These are phyloP conservation scores for Rhizophagus clarus DNA, from an alignment of 192 early-diverging fungal species.

Conservation along the genomic window DNA sequence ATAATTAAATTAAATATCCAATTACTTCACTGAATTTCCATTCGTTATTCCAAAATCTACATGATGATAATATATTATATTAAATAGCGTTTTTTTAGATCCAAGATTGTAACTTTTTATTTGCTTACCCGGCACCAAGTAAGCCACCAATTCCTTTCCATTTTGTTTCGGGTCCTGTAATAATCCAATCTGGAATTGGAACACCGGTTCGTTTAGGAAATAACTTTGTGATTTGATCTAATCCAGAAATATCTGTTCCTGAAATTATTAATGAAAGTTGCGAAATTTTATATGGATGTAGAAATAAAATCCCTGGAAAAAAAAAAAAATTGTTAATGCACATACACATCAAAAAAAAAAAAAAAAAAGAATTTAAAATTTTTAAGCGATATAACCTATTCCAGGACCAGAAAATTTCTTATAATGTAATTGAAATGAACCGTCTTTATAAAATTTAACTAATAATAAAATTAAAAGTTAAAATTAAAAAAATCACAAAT, in stretches of 20 bases:
- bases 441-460: conserved; percentile 48
- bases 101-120: neutral
- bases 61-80: neutral
- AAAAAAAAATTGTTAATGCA: neutral
- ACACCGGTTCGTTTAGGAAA: conserved; percentile 54
- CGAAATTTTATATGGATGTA: conserved; percentile 38
- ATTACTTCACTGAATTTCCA: conserved; percentile 30
- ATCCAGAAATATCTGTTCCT: conserved; percentile 44
- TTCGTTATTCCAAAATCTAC: conserved; percentile 38
- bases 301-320: conserved; percentile 44
- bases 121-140: conserved; percentile 51
- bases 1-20: conserved; percentile 28
- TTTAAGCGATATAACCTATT: conserved; percentile 41
- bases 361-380: no score
- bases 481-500: no score
- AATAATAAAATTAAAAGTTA: neutral
- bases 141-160: conserved; percentile 56
- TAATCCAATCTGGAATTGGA: conserved; percentile 56
- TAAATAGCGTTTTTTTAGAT: neutral
- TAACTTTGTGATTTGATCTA: conserved; percentile 43
- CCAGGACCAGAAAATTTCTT: conserved; percentile 48
- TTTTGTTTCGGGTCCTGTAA: conserved; percentile 47
- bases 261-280: conserved; percentile 49
- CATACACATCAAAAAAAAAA: neutral
- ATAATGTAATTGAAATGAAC: conserved; percentile 48